Percentiles rank a stretch among this genome's conserved stretches.
Evolutionary conservation across 176 grass and related monocot species (phyloP).

Genomic region (Lolium multiflorum): DNA sequence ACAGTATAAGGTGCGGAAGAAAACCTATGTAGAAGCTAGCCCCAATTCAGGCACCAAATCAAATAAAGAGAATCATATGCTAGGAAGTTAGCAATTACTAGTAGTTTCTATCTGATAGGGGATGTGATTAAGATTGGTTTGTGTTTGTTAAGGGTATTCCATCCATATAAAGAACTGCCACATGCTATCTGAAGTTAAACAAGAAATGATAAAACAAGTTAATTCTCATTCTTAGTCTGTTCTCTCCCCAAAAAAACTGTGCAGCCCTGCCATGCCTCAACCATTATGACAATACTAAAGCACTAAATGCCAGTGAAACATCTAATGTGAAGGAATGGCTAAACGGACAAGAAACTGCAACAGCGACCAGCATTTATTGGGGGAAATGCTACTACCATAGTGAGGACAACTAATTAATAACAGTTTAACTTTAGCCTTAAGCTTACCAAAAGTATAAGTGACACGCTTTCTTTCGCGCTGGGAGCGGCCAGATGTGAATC

Average conservation of each 20-base stretch:
- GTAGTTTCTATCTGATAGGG: slow-evolving; percentile 10
- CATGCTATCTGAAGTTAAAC: not conserved
- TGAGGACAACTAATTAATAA: slow-evolving; percentile 17
- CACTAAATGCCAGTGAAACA: slow-evolving; percentile 21
- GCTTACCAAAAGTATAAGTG: slow-evolving; percentile 97
- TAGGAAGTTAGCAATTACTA: slow-evolving; percentile 9
- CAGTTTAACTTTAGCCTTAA: not conserved
- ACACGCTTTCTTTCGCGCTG: slow-evolving; percentile 88
- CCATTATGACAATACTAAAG: not conserved
- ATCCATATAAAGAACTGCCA: slow-evolving; percentile 8
- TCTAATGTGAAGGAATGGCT: slow-evolving; percentile 1
- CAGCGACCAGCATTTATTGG: not conserved
- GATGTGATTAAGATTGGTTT: not conserved
- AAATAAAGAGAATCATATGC: slow-evolving; percentile 8
- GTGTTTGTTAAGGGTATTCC: not conserved
- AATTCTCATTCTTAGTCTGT: not conserved
- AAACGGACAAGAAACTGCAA: slow-evolving; percentile 26
- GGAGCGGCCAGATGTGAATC: slow-evolving; percentile 83
- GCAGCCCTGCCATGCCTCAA: slow-evolving; percentile 4
- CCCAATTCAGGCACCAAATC: not conserved
- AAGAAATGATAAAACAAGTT: slow-evolving; percentile 1
- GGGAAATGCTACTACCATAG: not conserved
- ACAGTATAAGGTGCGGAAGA: not conserved
- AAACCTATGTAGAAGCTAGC: not conserved
- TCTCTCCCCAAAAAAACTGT: not conserved